Base-by-base conservation (phyloP, 2,329 filamentous ascomycete genomes). In the Ilyonectria destructans region DNA sequence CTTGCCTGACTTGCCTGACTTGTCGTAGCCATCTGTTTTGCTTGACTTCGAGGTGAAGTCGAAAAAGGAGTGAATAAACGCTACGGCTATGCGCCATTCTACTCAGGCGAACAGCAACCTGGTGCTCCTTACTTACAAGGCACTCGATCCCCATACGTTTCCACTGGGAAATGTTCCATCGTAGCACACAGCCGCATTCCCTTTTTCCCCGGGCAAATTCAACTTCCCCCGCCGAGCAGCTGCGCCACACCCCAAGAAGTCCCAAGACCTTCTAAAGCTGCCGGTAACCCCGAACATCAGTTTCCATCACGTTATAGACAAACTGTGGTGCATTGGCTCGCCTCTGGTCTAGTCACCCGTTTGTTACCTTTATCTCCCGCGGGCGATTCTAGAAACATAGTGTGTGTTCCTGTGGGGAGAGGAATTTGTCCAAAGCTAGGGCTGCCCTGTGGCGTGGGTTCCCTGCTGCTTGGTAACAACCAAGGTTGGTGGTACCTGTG, bases 231-330 rank as follows among this genome's bases (percentile, higher is more conserved):
- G 31, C 33, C 49, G 46, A 60, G 58, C 43, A 43, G 37, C 52
- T 66, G 45, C 57, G 63, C 63, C 63, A 61, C 60, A 63, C 63
- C 12, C 56, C 43, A 17, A 33, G 26, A 55, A 55, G 26, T 56
- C 49, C 57, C 57, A 33, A 48, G 58, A 45, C 63, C 62, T 35
- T 57, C 40, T 58, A 55, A 55, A 40, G 37, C 37, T 58, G 48
- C 43, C 73, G 69, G 73, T 58, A 65, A 69, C 56, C 54, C 73
- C 71, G 73, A 72, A 54, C 23, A 67, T 46, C 49, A 63, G 33
- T 46, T 60, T 49, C 51, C 29, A 61, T 56, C 37, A 57, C 31
- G 49, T 55, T 65, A 40, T 37, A 29, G 17, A 10, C 15, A 43
- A 56, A 51, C 45, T 54, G 31, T 29, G 35, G 35, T 33, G 40